Conservation (phyloP, 1,284 basidiomycete genomes). For the Cryptococcus hybrid region DNA sequence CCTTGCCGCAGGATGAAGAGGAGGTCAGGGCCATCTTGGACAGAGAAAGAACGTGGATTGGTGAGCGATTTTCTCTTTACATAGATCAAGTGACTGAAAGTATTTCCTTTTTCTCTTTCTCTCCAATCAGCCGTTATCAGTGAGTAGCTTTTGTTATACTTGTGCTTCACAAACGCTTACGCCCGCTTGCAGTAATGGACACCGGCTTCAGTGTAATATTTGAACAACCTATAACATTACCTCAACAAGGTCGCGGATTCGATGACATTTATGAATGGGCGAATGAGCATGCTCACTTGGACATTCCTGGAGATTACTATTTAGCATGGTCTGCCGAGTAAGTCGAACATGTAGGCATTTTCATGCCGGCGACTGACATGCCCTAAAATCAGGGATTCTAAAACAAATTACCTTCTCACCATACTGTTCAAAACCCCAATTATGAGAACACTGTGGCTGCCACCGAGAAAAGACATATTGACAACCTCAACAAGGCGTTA, state of each 20-base stretch:
- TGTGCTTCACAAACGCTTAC: neutral
- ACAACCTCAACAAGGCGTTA: neutral
- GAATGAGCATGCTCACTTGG: constrained; percentile 1
- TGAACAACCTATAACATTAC: constrained; percentile 1
- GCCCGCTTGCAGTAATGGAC: constrained; percentile 1
- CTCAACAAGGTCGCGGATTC: neutral
- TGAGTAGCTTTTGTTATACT: neutral
- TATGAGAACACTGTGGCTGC: neutral
- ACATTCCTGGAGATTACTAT: neutral
- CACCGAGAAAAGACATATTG: neutral
- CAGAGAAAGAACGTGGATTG: constrained; percentile 25
- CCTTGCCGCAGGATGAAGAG: constrained; percentile 21
- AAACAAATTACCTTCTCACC: neutral
- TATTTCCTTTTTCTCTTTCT: too few relatives aligned
- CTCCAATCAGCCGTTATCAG: neutral
- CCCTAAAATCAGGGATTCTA: neutral
- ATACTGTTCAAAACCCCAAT: neutral
- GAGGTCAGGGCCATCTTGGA: constrained; percentile 20
- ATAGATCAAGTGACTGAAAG: too few relatives aligned
- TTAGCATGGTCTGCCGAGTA: constrained; percentile 1
- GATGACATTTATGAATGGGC: constrained; percentile 2
- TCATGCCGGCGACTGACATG: too few relatives aligned
- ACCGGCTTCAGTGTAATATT: neutral
- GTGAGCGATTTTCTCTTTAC: too few relatives aligned
- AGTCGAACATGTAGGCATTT: neutral